A percentile compares a stretch with the other conserved stretches of the same genome.
Conservation (phyloP, 371 early-diverging fungal genomes). For the Lichtheimia corymbifera region DNA sequence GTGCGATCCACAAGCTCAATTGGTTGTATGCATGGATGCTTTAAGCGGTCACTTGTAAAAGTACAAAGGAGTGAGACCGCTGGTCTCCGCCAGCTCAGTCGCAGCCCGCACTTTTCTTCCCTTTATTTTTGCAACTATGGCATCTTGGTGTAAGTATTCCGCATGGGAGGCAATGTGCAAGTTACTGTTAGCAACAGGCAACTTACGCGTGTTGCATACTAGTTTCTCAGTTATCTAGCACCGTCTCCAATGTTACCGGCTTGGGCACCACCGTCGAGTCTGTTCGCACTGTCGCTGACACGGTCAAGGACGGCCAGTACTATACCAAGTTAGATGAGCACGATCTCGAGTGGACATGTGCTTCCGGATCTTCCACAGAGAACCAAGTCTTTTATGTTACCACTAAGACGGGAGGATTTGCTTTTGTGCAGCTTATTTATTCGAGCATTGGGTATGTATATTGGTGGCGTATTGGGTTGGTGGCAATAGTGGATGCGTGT, state of each 20-base stretch:
- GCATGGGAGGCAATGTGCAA: neutral
- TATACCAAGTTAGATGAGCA: slow-evolving; percentile 57
- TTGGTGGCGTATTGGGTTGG: too few species aligned
- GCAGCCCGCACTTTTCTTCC: slow-evolving; percentile 6
- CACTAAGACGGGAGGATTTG: slow-evolving; percentile 73
- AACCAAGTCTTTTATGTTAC: slow-evolving; percentile 87
- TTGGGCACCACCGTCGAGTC: slow-evolving; percentile 32
- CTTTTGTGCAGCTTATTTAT: slow-evolving; percentile 85
- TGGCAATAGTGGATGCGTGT: neutral
- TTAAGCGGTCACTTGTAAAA: too few species aligned
- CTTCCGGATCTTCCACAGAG: slow-evolving; percentile 81
- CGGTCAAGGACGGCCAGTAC: slow-evolving; percentile 57
- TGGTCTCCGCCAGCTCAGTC: neutral
- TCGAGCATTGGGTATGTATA: slow-evolving; percentile 74
- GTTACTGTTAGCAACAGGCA: neutral
- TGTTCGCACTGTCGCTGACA: slow-evolving; percentile 55
- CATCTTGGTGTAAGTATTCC: slow-evolving; percentile 32
- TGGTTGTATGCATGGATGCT: too few species aligned
- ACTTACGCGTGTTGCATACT: neutral
- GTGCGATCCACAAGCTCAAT: too few species aligned
- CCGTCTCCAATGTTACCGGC: slow-evolving; percentile 49
- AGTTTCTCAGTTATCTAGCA: slow-evolving; percentile 54
- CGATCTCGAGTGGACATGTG: slow-evolving; percentile 75
- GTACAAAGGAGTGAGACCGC: too few species aligned
- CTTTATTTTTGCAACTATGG: slow-evolving; percentile 21